A percentile compares a stretch with the other conserved stretches of the same genome.
Conservation (phyloP, 306 rosid genomes). For the Sicyos baderoa region DNA sequence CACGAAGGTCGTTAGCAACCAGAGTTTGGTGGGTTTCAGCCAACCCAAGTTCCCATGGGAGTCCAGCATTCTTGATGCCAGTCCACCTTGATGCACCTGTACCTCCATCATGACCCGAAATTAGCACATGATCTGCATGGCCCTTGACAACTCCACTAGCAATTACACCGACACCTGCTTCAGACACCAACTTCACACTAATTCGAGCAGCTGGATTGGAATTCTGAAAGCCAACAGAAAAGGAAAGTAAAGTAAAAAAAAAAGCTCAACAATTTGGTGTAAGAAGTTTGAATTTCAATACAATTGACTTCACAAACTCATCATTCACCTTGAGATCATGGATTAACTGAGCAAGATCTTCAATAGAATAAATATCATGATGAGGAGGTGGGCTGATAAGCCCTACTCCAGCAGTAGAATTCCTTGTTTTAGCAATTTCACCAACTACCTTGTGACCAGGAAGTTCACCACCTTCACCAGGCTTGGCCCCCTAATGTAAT, state of each 20-base stretch:
- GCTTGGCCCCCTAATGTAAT: constrained; percentile 87
- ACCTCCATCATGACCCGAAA: constrained; percentile 98
- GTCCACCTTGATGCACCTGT: constrained; percentile 99
- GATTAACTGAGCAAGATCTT: constrained; percentile 92
- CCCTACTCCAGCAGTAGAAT: constrained; percentile 97
- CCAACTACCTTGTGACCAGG: constrained; percentile 98
- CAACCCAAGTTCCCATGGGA: constrained; percentile 98
- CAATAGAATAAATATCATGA: constrained; percentile 96
- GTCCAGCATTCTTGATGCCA: constrained; percentile 98
- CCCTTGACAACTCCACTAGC: constrained; percentile 99
- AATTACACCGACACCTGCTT: constrained; percentile 97
- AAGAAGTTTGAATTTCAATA: neutral
- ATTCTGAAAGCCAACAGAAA: constrained; percentile 43
- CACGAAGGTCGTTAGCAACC: constrained; percentile 94
- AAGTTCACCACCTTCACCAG: constrained; percentile 99
- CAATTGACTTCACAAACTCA: constrained; percentile 6
- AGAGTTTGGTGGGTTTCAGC: constrained; percentile 98
- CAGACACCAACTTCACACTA: constrained; percentile 95
- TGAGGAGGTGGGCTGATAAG: constrained; percentile 99
- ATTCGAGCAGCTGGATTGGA: constrained; percentile 91
- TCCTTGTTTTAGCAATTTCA: constrained; percentile 89
- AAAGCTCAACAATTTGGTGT: neutral
- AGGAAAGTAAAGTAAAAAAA: neutral
- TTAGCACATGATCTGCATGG: constrained; percentile 93
- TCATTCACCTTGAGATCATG: constrained; percentile 74